Evolutionary conservation across 768 basidiomycete species (phyloP).

Genomic region (Lactarius hengduanensis): DNA sequence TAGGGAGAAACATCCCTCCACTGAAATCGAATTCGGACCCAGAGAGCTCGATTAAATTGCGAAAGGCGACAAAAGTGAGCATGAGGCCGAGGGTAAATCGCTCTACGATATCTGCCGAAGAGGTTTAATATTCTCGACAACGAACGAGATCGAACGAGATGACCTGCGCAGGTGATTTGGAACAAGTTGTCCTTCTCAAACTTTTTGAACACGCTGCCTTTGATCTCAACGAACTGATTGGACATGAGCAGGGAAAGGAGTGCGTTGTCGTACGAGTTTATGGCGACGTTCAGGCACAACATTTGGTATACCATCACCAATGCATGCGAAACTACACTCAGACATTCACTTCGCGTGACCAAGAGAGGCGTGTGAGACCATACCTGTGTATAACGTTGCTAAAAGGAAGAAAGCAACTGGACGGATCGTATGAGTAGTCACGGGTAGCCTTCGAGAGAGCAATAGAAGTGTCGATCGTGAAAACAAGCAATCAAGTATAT

Average conservation of each 20-base stretch:
- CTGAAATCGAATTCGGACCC: constrained; percentile 83
- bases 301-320: constrained; percentile 97
- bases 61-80: constrained; percentile 87
- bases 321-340: constrained; percentile 71
- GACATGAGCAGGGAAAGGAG: constrained; percentile 91
- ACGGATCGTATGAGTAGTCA: constrained; percentile 65
- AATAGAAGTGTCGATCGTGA: constrained; percentile 85
- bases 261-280: constrained; percentile 97
- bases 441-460: constrained; percentile 58
- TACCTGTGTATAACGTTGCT: constrained; percentile 80
- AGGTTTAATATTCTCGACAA: neutral
- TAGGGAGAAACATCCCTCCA: constrained; percentile 70
- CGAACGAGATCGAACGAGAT: neutral
- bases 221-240: constrained; percentile 99
- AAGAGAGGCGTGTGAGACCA: constrained; percentile 30
- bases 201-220: constrained; percentile 98
- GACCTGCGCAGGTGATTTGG: constrained; percentile 97
- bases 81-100: constrained; percentile 90
- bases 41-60: constrained; percentile 92
- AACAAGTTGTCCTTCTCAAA: constrained; percentile 99
- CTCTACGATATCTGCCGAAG: constrained; percentile 84
- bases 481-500: constrained; percentile 94
- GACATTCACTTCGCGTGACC: neutral
- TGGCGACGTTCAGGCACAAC: constrained; percentile 92
- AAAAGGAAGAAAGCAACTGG: constrained; percentile 84